A percentile compares a stretch with the other conserved stretches of the same genome.
phyloP scores from a whole-genome alignment of 2,329 filamentous ascomycete species.

The Westerdykella sp. region DNA sequence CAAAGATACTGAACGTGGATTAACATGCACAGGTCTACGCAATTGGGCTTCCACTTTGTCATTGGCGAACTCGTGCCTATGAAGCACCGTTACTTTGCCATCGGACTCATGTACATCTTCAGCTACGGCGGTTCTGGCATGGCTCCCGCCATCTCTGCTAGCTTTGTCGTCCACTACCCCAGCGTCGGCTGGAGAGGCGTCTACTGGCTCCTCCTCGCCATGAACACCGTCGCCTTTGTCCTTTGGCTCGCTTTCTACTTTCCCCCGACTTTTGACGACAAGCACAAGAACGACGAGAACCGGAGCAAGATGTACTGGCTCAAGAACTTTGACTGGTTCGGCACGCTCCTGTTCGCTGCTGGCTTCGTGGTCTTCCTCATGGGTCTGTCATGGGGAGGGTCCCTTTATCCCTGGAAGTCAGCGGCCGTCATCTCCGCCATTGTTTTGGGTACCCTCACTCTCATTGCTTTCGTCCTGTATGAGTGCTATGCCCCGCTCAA shows the following conservation, averaged over 20 bases:
- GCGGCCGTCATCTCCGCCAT: conserved; percentile 38
- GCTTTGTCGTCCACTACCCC: conserved; percentile 12
- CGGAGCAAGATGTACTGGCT: conserved; percentile 15
- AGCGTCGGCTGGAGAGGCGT: conserved; percentile 15
- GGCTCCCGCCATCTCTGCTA: conserved; percentile 10
- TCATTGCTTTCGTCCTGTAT: conserved; percentile 36
- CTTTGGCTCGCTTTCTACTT: conserved; percentile 17
- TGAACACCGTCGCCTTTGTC: conserved; percentile 11
- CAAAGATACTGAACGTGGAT: no score
- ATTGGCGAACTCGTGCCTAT: conserved; percentile 18
- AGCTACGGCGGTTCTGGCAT: conserved; percentile 11
- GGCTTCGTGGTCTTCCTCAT: conserved; percentile 17
- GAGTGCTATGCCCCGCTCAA: conserved; percentile 19
- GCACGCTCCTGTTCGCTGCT: conserved; percentile 11
- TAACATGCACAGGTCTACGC: conserved; percentile 4
- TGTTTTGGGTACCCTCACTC: conserved; percentile 28
- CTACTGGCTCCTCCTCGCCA: conserved; percentile 16
- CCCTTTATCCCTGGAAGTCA: conserved; percentile 40
- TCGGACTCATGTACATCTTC: conserved; percentile 12
- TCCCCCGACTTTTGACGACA: conserved; percentile 16
- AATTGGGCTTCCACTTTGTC: conserved; percentile 15
- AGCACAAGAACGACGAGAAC: conserved; percentile 13
- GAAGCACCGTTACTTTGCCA: conserved; percentile 16
- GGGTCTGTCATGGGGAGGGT: conserved; percentile 13
- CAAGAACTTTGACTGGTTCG: conserved; percentile 17